phyloP scores from a whole-genome alignment of 805 yeast species.

The Pichia deserticola region DNA sequence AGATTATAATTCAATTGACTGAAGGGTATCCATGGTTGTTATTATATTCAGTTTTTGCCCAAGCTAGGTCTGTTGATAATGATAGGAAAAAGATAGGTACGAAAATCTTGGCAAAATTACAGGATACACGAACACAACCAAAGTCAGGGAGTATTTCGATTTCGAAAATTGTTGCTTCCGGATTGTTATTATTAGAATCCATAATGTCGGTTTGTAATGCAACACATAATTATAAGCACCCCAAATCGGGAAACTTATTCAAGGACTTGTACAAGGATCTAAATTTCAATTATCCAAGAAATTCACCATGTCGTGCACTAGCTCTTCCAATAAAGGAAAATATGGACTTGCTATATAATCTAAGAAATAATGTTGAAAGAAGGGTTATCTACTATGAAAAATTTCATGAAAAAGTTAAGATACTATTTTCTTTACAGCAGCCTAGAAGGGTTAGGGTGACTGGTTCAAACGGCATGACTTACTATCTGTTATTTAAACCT shows the following conservation, averaged over 20 bases:
- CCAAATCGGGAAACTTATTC: slow-evolving; percentile 3
- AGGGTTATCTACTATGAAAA: slow-evolving; percentile 38
- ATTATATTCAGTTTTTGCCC: slow-evolving; percentile 77
- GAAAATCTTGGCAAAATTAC: slow-evolving; percentile 33
- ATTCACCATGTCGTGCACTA: slow-evolving; percentile 31
- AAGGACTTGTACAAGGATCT: slow-evolving; percentile 33
- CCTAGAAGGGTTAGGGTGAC: slow-evolving; percentile 71
- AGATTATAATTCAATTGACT: slow-evolving; percentile 52
- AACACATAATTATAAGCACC: slow-evolving; percentile 4
- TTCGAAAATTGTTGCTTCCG: slow-evolving; percentile 20
- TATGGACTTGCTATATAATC: slow-evolving; percentile 57
- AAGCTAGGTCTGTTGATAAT: slow-evolving; percentile 49
- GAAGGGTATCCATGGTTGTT: slow-evolving; percentile 71
- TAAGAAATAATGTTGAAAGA: slow-evolving; percentile 4
- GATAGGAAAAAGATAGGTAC: slow-evolving; percentile 41
- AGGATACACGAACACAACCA: slow-evolving; percentile 11
- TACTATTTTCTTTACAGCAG: slow-evolving; percentile 76
- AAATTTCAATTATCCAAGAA: slow-evolving; percentile 26
- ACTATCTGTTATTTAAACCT: slow-evolving; percentile 73
- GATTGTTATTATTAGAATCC: slow-evolving; percentile 33
- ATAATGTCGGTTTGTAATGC: slow-evolving; percentile 35
- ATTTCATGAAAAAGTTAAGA: slow-evolving; percentile 60
- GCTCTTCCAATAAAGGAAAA: slow-evolving; percentile 72
- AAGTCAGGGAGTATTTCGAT: slow-evolving; percentile 8
- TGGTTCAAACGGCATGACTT: slow-evolving; percentile 73